These are phyloP conservation scores for Apiotrichum siamense DNA, from an alignment of 1,284 basidiomycete species.

Conservation along the genomic window DNA sequence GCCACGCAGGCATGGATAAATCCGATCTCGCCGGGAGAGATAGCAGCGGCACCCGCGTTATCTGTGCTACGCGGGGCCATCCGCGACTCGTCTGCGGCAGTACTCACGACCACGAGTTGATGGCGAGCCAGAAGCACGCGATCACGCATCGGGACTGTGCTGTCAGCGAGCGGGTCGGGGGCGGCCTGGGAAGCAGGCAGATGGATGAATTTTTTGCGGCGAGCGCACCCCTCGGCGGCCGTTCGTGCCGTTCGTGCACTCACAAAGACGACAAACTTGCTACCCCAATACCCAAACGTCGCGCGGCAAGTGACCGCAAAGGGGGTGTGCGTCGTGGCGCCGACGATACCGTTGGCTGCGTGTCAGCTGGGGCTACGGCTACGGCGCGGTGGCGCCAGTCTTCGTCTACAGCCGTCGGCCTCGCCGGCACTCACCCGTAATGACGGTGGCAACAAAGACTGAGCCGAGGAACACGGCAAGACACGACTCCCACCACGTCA, in stretches of 20 bases:
- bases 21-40: background rate
- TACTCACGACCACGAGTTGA: conserved; percentile 52
- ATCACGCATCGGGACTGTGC: conserved; percentile 59
- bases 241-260: conserved; percentile 2
- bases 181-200: too few species aligned
- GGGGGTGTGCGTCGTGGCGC: conserved; percentile 61
- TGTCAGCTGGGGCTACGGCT: background rate
- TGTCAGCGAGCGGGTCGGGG: too few species aligned
- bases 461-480: conserved; percentile 34
- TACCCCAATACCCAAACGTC: conserved; percentile 65
- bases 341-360: conserved; percentile 59
- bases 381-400: background rate
- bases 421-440: conserved; percentile 21
- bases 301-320: conserved; percentile 70
- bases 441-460: conserved; percentile 28
- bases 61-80: too few species aligned
- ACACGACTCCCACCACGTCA: conserved; percentile 33
- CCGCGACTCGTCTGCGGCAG: too few species aligned
- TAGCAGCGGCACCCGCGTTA: too few species aligned
- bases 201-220: too few species aligned
- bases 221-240: too few species aligned
- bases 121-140: conserved; percentile 72
- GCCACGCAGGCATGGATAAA: background rate
- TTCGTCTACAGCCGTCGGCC: background rate
- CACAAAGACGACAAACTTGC: conserved; percentile 49